Evolutionary conservation across 139 green algal genomes (phyloP), one percentile per base, ranked within the genome.

Genomic region (Trebouxia sp.): DNA sequence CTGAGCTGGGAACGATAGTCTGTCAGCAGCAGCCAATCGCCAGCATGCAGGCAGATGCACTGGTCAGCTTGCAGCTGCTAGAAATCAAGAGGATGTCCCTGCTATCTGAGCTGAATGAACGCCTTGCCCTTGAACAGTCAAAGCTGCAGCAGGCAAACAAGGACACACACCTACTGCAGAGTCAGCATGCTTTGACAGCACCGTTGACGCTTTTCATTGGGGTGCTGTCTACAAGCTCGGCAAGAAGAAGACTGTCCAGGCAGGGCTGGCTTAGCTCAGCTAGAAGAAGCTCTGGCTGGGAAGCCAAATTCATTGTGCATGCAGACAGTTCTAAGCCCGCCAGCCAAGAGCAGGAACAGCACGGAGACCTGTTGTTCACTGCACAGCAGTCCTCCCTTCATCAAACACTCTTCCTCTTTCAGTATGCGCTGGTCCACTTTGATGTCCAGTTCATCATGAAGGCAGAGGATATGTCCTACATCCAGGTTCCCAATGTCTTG

Each of bases 401-500:
- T n/a, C 62, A 72, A 42, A 45, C 62, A n/a, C n/a, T 72, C 4
- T 72, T 72, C 35, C 42, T 72, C 32, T 45, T 72, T 32, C 62
- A 72, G 24, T 72, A 72, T 30, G 62, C 35, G 32, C 28, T 80
- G 48, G 35, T 43, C 10, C 75, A 53, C 4, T 80, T 50, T 32
- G 35, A 80, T 69, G 75, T 80, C 17, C 75, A 38, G 8, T 80
- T 80, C 75, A 67, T 80, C 32, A 48, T 80, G 75, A 80, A 80
- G 47, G 22, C 75, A 17, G 75, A 80, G n/a, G 75, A 80, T 8
- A 65, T 41, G 39, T 62, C 75, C 12, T 80, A 69, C 14, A 30
- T 80, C 2, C 41, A 67, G 10, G 48, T 80, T 12, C 38, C n/a
- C 20, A 65, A 43, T 22, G 15, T 80, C 8, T 41, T 80, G 11